A percentile compares a stretch with the other conserved stretches of the same genome.
Conservation (phyloP, 2,329 filamentous ascomycete species). For the Calonectria pseudoreteaudii region DNA sequence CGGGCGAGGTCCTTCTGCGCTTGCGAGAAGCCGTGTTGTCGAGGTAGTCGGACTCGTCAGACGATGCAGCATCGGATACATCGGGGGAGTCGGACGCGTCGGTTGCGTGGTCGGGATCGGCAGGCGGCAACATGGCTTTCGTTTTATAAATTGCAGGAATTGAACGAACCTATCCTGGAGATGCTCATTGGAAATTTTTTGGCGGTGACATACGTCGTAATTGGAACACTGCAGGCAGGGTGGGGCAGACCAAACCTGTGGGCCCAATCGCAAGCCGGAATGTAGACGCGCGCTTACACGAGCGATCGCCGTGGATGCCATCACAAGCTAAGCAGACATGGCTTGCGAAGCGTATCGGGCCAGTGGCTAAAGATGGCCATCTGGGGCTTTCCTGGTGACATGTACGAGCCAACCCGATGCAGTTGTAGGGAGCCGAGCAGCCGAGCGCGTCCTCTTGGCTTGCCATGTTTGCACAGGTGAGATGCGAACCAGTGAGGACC, state of each 20-base stretch:
- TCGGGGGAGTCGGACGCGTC: constrained; percentile 19
- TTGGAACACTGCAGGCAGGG: constrained; percentile 32
- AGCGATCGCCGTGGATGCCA: constrained; percentile 11
- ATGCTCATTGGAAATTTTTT: constrained; percentile 40
- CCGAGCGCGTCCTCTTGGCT: not conserved
- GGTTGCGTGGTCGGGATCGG: constrained; percentile 33
- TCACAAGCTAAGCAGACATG: constrained; percentile 3
- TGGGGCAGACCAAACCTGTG: constrained; percentile 18
- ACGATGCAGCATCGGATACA: constrained; percentile 33
- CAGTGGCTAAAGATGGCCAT: not conserved
- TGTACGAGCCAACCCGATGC: not conserved
- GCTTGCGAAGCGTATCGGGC: not conserved
- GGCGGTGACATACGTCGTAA: constrained; percentile 43
- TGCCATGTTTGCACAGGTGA: not conserved
- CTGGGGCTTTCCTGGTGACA: not conserved
- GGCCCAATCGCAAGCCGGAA: constrained; percentile 23
- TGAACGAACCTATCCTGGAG: constrained; percentile 27
- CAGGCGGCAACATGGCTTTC: constrained; percentile 35
- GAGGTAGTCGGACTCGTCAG: constrained; percentile 62
- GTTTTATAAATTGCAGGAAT: constrained; percentile 40
- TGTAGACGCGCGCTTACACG: constrained; percentile 47
- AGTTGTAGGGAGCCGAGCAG: constrained; percentile 8
- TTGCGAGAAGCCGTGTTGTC: constrained; percentile 59
- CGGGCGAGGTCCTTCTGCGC: constrained; percentile 54
- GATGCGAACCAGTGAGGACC: constrained; percentile 12